phyloP scores from a whole-genome alignment of 208 protist genomes.

The Trypanosoma platydactyli region DNA sequence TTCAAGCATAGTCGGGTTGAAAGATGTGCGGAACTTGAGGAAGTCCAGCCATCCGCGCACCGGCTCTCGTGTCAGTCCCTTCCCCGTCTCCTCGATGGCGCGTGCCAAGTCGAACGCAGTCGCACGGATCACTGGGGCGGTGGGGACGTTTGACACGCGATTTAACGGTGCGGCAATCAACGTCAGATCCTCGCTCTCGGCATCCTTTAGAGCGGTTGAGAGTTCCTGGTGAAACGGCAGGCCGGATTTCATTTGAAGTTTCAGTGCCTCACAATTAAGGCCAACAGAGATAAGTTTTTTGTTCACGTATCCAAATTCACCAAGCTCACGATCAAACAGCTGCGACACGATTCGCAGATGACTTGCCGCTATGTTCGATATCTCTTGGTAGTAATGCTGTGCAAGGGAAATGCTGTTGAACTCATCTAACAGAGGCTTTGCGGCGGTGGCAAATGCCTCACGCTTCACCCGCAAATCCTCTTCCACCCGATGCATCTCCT shows the following conservation, averaged over 20 bases:
- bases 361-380: constrained; percentile 40
- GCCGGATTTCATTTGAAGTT: constrained; percentile 38
- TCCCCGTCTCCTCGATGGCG: constrained; percentile 77
- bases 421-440: constrained; percentile 64
- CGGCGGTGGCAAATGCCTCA: constrained; percentile 44
- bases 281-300: constrained; percentile 85
- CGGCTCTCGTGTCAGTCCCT: constrained; percentile 49
- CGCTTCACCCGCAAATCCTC: constrained; percentile 47
- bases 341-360: constrained; percentile 57
- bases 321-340: constrained; percentile 57
- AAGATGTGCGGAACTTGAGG: constrained; percentile 78
- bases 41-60: constrained; percentile 78
- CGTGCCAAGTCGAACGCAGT: constrained; percentile 74
- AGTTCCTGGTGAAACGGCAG: constrained; percentile 63
- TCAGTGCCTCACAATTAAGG: constrained; percentile 76
- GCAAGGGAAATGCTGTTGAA: constrained; percentile 77
- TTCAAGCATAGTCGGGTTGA: constrained; percentile 65
- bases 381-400: constrained; percentile 83
- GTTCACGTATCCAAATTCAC: constrained; percentile 81
- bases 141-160: constrained; percentile 39
- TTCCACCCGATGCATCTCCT: constrained; percentile 38
- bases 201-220: constrained; percentile 58
- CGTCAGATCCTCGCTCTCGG: constrained; percentile 69
- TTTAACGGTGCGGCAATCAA: constrained; percentile 60
- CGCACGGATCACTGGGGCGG: constrained; percentile 38